Percentiles rank a stretch among this genome's conserved stretches.
phyloP scores from a whole-genome alignment of 352 stramenopile species.

The Plasmopara muralis region DNA sequence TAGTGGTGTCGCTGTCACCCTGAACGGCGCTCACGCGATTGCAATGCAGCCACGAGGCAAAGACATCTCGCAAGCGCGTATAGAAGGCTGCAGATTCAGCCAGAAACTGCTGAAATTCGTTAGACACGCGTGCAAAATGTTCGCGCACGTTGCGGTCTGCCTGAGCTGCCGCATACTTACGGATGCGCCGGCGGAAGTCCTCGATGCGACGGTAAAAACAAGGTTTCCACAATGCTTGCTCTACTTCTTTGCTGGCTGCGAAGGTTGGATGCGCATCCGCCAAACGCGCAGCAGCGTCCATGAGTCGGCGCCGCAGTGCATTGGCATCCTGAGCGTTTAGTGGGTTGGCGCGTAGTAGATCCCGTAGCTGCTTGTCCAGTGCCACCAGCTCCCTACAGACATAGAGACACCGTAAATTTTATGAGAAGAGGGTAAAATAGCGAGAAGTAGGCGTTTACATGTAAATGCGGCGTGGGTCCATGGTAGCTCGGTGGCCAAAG shows the following conservation, averaged over 20 bases:
- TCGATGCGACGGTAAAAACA: constrained; percentile 90
- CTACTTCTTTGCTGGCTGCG: constrained; percentile 59
- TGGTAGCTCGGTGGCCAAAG: constrained; percentile 14
- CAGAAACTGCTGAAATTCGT: constrained; percentile 72
- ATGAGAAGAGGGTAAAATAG: neutral
- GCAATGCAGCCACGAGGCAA: constrained; percentile 36
- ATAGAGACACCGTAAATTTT: neutral
- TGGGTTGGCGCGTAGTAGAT: constrained; percentile 58
- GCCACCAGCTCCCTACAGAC: constrained; percentile 53
- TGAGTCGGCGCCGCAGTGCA: constrained; percentile 43
- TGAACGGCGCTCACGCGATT: constrained; percentile 2
- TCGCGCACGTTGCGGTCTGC: constrained; percentile 62
- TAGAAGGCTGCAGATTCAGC: constrained; percentile 61
- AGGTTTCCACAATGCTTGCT: constrained; percentile 85
- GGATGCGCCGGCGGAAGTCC: constrained; percentile 80
- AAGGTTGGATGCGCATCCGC: constrained; percentile 42
- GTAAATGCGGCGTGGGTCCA: constrained; percentile 31
- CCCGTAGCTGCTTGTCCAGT: constrained; percentile 66
- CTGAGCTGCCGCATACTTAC: constrained; percentile 75
- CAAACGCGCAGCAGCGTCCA: constrained; percentile 44
- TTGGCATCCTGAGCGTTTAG: constrained; percentile 57
- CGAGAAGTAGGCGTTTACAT: constrained; percentile 10
- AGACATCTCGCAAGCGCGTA: constrained; percentile 51
- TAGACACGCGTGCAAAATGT: constrained; percentile 69
- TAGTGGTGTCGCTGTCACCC: constrained; percentile 9